A percentile compares a stretch with the other conserved stretches of the same genome.
Evolutionary conservation across 306 rosid species (phyloP).

Genomic region (Cucurbita moschata): DNA sequence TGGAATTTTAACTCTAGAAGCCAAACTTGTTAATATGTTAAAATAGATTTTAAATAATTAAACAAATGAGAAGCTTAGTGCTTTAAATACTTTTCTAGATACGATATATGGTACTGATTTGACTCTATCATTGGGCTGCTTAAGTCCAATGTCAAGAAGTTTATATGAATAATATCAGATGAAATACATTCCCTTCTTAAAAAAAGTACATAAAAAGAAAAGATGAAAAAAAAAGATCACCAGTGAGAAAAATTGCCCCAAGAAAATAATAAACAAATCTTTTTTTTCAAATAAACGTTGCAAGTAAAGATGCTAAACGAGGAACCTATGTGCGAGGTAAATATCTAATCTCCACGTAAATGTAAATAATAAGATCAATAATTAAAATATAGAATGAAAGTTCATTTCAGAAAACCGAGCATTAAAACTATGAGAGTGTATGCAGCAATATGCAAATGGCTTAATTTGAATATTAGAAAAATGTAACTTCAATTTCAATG

Average conservation of each 20-base stretch:
- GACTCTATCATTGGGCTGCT: background rate
- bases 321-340: background rate
- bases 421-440: background rate
- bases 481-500: background rate
- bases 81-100: background rate
- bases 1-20: background rate
- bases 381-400: background rate
- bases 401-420: background rate
- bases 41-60: background rate
- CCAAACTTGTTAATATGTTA: background rate
- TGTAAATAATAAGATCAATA: background rate
- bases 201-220: background rate
- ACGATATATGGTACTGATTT: background rate
- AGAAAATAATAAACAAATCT: background rate
- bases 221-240: background rate
- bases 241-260: background rate
- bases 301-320: background rate
- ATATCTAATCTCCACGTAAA: background rate
- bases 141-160: background rate
- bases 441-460: background rate
- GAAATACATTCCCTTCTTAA: background rate
- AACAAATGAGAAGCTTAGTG: background rate
- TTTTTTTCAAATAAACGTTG: background rate
- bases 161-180: background rate
- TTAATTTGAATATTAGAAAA: background rate